A percentile compares a stretch with the other conserved stretches of the same genome.
phyloP scores from a whole-genome alignment of 495 filamentous ascomycete genomes.

The Tuber magnatum region DNA sequence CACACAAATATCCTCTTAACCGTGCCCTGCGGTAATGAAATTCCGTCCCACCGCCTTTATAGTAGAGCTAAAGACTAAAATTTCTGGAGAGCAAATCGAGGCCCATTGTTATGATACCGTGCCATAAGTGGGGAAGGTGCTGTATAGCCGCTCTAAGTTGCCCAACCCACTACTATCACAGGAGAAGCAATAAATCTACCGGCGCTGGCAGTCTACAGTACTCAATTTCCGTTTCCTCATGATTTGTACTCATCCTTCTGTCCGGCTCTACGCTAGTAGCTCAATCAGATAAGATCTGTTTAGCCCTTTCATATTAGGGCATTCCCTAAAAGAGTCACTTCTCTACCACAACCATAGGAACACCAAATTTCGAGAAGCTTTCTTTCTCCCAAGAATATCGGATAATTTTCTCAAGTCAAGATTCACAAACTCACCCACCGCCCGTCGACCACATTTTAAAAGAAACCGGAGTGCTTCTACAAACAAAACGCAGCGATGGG shows the following conservation, averaged over 20 bases:
- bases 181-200: not conserved
- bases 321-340: not conserved
- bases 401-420: not conserved
- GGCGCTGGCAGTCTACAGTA: not conserved
- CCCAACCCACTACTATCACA: not conserved
- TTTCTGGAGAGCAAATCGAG: not conserved
- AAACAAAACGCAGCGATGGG: constrained; percentile 38
- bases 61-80: not conserved
- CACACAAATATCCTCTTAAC: not conserved
- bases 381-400: not conserved
- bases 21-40: not conserved
- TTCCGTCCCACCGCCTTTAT: not conserved
- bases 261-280: not conserved
- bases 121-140: not conserved
- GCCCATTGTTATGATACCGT: not conserved
- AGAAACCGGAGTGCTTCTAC: constrained; percentile 31
- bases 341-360: not conserved
- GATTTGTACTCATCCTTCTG: not conserved
- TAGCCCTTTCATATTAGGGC: not conserved
- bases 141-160: not conserved
- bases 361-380: not conserved
- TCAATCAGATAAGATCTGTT: not conserved
- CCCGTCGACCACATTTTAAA: constrained; percentile 7
- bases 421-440: not conserved
- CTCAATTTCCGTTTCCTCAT: too few species aligned